Conservation (phyloP, 306 rosid genomes). For the Spatholobus suberectus region DNA sequence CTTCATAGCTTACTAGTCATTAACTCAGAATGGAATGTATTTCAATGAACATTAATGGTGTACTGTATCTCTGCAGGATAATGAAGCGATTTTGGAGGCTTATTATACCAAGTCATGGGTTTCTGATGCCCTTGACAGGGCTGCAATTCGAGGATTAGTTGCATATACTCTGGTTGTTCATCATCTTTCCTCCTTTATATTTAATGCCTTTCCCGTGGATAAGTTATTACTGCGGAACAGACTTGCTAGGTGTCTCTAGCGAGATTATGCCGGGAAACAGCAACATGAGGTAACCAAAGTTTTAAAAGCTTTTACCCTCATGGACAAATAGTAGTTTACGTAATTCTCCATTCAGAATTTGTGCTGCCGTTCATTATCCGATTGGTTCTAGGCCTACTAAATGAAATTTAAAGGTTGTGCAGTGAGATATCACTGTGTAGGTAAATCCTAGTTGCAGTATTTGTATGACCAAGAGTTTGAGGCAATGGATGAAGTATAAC, state of each 20-base stretch:
- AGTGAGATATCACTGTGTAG: constrained; percentile 5
- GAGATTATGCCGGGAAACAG: constrained; percentile 72
- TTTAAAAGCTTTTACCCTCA: constrained; percentile 24
- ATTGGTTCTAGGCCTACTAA: neutral
- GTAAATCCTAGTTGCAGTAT: constrained; percentile 15
- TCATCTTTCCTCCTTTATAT: constrained; percentile 84
- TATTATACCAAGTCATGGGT: constrained; percentile 87
- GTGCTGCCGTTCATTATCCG: neutral
- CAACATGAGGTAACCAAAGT: constrained; percentile 71
- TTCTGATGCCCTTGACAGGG: constrained; percentile 86
- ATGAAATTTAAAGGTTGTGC: neutral
- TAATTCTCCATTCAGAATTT: constrained; percentile 4
- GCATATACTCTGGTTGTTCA: constrained; percentile 69
- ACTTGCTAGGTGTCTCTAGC: constrained; percentile 76
- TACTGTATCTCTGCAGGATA: constrained; percentile 61
- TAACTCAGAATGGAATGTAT: neutral
- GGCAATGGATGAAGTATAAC: neutral
- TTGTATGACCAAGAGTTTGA: constrained; percentile 1
- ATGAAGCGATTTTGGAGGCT: constrained; percentile 74
- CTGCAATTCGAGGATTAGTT: constrained; percentile 77
- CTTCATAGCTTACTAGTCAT: no score
- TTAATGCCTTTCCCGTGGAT: constrained; percentile 47
- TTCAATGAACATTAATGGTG: constrained; percentile 19
- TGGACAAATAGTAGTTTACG: constrained; percentile 11
- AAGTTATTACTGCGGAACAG: constrained; percentile 69